Evolutionary conservation across 2,329 filamentous ascomycete genomes (phyloP).

Genomic region (Chrysosporium keratinophilum): DNA sequence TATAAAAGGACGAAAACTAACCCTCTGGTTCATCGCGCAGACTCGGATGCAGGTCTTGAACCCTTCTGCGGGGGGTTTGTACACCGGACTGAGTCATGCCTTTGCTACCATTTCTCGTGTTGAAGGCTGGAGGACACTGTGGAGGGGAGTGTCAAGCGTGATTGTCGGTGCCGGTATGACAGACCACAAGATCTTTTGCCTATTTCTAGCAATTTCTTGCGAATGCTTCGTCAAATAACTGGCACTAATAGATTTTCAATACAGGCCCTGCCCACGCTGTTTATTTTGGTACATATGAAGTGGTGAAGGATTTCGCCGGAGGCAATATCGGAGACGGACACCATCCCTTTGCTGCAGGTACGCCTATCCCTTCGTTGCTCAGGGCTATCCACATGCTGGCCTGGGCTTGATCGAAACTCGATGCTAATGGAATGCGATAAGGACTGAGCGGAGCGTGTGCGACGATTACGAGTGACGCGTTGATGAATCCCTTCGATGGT

Average conservation of each 20-base stretch:
- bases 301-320: slow-evolving; percentile 90
- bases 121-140: slow-evolving; percentile 83
- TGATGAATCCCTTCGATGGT: slow-evolving; percentile 99
- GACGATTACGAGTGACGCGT: slow-evolving; percentile 91
- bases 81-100: slow-evolving; percentile 82
- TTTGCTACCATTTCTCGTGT: slow-evolving; percentile 83
- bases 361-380: slow-evolving; percentile 23
- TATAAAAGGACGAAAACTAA: background rate
- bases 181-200: slow-evolving; percentile 1
- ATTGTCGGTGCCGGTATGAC: slow-evolving; percentile 79
- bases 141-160: slow-evolving; percentile 94
- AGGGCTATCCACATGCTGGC: background rate
- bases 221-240: background rate
- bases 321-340: slow-evolving; percentile 77
- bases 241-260: slow-evolving; percentile 20
- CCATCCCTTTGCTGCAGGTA: slow-evolving; percentile 87
- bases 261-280: slow-evolving; percentile 91
- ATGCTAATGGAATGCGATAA: slow-evolving; percentile 30
- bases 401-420: background rate
- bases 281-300: slow-evolving; percentile 96
- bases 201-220: background rate
- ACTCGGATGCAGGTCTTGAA: slow-evolving; percentile 97
- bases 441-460: slow-evolving; percentile 88
- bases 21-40: slow-evolving; percentile 39
- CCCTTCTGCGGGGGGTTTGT: slow-evolving; percentile 67